These are phyloP conservation scores for Irpex rosettiformis DNA, from an alignment of 1,284 basidiomycete genomes.

Conservation along the genomic window DNA sequence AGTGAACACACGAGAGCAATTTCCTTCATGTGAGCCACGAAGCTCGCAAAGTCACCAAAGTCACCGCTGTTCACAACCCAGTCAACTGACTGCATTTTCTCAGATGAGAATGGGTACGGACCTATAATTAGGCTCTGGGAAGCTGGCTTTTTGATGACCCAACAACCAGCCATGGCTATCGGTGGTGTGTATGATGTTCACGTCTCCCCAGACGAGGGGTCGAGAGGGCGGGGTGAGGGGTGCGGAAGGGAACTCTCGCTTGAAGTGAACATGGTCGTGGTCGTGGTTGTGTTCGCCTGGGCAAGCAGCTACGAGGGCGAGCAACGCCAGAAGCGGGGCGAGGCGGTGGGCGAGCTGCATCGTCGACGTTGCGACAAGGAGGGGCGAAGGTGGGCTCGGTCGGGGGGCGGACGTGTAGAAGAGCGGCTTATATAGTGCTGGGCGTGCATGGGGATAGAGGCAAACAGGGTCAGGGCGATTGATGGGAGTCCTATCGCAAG, in stretches of 20 bases:
- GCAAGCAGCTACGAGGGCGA: conserved; percentile 17
- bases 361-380: background rate
- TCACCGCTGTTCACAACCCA: conserved; percentile 47
- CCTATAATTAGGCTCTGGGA: conserved; percentile 76
- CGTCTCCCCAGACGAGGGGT: conserved; percentile 71
- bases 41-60: conserved; percentile 79
- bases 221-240: conserved; percentile 52
- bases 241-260: conserved; percentile 41
- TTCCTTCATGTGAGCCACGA: conserved; percentile 78
- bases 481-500: too few species aligned
- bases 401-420: background rate
- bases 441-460: too few species aligned
- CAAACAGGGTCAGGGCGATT: too few species aligned
- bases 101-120: background rate
- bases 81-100: background rate
- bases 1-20: conserved; percentile 44
- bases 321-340: conserved; percentile 10
- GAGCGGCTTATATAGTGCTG: background rate
- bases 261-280: conserved; percentile 37
- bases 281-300: conserved; percentile 27
- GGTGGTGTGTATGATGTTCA: conserved; percentile 80
- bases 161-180: conserved; percentile 82
- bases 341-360: conserved; percentile 9
- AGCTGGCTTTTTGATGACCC: conserved; percentile 66
- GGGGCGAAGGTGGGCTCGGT: background rate